Evolutionary conservation across 495 filamentous ascomycete genomes (phyloP), one percentile per base, ranked within the genome.

Genomic region (Penicillium steckii): DNA sequence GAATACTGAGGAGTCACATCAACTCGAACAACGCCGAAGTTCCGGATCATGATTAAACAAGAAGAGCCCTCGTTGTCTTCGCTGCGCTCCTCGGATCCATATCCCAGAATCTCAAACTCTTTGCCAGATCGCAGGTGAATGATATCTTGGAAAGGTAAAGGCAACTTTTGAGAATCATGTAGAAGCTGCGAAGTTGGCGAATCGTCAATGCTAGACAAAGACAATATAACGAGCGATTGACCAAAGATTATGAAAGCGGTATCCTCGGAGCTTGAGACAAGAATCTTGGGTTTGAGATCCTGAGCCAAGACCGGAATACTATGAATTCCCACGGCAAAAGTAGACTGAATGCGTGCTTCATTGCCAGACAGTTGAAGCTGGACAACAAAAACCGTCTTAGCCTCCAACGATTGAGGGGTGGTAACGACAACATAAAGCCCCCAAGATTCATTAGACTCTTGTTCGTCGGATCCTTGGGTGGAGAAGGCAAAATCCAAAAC

Each of bases 211-310:
- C 66, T 47, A 8, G 73, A 73, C 38, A 92, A 77, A 3, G 91
- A 96, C 0, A 88, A 74, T 17, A 97, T 66, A 9, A 90, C 83
- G 13, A 95, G 73, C 10, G 85, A 90, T 50, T 85, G 80, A 38
- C 85, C 83, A 50, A 95, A 88, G 4, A 91, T 77, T 35, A 96
- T 66, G 56, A 92, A 93, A n/a, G 90, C 94, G 2, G 89, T 87
- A 37, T 89, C 76, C 5, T 78, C 82, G 9, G 91, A 86, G 30
- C 79, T 77, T 4, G 95, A 90, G 22, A 97, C 73, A 48, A 89
- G 82, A n/a, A 98, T 59, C 48, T 80, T 83, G 7, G 91, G 85
- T 57, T 80, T 81, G 24, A 75, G 64, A 56, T 67, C 52, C 67
- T 70, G 46, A 67, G 69, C 42, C 56, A 50, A 43, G 53, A 53